These are phyloP conservation scores for Cladosporium phlei DNA, from an alignment of 2,329 filamentous ascomycete species.

Conservation along the genomic window DNA sequence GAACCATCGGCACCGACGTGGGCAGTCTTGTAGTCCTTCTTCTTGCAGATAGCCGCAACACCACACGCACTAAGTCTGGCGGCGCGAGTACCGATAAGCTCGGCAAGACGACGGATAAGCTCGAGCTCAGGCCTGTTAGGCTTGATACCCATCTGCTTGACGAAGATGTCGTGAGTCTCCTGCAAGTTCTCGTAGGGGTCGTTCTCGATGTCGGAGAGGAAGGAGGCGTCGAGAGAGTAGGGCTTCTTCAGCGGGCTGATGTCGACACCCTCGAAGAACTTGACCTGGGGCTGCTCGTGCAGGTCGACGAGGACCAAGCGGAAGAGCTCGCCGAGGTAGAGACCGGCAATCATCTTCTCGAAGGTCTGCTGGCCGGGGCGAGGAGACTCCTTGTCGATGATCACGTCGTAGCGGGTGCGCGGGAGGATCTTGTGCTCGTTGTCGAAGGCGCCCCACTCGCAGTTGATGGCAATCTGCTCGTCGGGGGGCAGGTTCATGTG, in stretches of 20 bases:
- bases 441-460: constrained; percentile 95
- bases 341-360: constrained; percentile 44
- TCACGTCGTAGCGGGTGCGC: constrained; percentile 60
- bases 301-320: constrained; percentile 42
- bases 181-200: constrained; percentile 94
- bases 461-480: constrained; percentile 88
- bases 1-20: constrained; percentile 96
- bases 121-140: constrained; percentile 76
- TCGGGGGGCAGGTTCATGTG: constrained; percentile 72
- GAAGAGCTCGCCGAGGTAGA: constrained; percentile 45
- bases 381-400: constrained; percentile 42
- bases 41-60: constrained; percentile 92
- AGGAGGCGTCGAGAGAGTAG: constrained; percentile 87
- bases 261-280: constrained; percentile 79
- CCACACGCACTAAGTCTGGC: constrained; percentile 91
- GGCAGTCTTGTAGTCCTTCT: constrained; percentile 82
- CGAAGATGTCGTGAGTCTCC: constrained; percentile 80
- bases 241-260: constrained; percentile 74
- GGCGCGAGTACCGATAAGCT: constrained; percentile 90
- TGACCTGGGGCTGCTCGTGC: constrained; percentile 59
- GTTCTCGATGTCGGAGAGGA: constrained; percentile 86
- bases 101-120: constrained; percentile 79
- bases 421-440: constrained; percentile 88
- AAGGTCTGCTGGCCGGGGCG: constrained; percentile 43
- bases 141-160: constrained; percentile 66